Percentiles rank a stretch among this genome's conserved stretches.
Evolutionary conservation across 2,329 filamentous ascomycete species (phyloP).

Genomic region (Pseudogymnoascus sp.): DNA sequence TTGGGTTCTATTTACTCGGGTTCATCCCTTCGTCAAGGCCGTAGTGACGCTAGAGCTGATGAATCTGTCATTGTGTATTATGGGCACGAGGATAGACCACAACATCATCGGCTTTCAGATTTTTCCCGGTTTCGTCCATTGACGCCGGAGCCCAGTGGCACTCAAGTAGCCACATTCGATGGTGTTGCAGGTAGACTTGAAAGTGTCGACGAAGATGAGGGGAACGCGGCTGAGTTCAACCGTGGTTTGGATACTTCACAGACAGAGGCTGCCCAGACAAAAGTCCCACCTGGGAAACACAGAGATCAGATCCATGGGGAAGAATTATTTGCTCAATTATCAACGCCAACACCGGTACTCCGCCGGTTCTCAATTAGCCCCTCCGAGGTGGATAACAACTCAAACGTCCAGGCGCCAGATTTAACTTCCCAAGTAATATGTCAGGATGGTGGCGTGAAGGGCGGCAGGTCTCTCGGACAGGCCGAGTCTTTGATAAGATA

Average conservation of each 20-base stretch:
- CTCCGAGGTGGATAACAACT: background rate
- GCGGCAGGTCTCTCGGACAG: background rate
- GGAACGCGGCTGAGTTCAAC: background rate
- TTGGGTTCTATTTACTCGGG: background rate
- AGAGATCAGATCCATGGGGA: background rate
- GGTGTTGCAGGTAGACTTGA: background rate
- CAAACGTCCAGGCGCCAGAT: background rate
- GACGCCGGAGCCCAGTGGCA: background rate
- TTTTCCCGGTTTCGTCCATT: background rate
- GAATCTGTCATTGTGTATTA: slow-evolving; percentile 22
- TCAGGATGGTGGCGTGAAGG: background rate
- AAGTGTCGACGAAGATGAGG: background rate
- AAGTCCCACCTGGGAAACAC: background rate
- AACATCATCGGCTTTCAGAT: slow-evolving; percentile 5
- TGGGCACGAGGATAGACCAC: slow-evolving; percentile 19
- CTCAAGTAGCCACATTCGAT: background rate
- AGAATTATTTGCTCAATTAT: background rate
- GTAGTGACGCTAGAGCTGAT: slow-evolving; percentile 17
- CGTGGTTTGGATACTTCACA: background rate
- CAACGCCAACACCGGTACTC: background rate
- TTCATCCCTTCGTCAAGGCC: background rate
- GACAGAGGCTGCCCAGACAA: background rate
- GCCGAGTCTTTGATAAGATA: background rate
- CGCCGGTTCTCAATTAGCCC: background rate
- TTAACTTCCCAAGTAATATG: background rate